Base-by-base conservation (phyloP, 1,284 basidiomycete genomes). In the Cryptococcus hybrid region DNA sequence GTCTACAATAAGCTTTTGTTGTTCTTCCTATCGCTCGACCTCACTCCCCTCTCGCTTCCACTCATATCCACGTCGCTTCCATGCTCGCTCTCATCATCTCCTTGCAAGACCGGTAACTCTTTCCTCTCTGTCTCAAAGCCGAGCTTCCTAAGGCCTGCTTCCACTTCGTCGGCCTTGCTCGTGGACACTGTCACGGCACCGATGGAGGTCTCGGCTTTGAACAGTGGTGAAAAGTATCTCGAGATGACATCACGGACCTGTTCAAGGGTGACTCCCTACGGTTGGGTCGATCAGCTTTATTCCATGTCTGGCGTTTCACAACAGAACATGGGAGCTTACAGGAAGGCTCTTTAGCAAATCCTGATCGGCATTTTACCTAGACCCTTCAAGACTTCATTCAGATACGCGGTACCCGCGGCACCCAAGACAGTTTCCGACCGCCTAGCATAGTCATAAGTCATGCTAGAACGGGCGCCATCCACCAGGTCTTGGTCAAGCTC, bases 381-480 rank as follows among this genome's bases (percentile, higher is more conserved):
- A 38, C 86, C 86, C 71, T 90, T 91, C 44, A 98, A 81, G 0
- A 86, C 87, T 81, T 94, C 90, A 74, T 97, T 93, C 39, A 84
- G 80, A 77, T 94, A 95, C 0, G 91, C 92, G 36, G 83, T 82
- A 44, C 48, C 65, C 72, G 94, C 95, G 40, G 94, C 93, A 61
- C 86, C 83, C 15, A 85, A 84, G 37, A 90, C 86, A 1, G 92
- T 96, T 34, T 92, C 88, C 36, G 95, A 89, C 48, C 83, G 82
- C 67, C 86, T 85, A 0, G 94, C 86, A 5, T 92, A 88, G 18
- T 83, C 82, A 72, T 87, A 98, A 7, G 95, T 92, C 66, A 97
- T 86, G 54, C 86, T 90, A 58, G 89, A 91, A 80, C 96, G 94
- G 3, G 94, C 92, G 1, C 90, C 89, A 68, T 98, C 94, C 15